Percentiles rank a stretch among this genome's conserved stretches.
Conservation (phyloP, 306 rosid genomes). For the Acmispon strigosus region DNA sequence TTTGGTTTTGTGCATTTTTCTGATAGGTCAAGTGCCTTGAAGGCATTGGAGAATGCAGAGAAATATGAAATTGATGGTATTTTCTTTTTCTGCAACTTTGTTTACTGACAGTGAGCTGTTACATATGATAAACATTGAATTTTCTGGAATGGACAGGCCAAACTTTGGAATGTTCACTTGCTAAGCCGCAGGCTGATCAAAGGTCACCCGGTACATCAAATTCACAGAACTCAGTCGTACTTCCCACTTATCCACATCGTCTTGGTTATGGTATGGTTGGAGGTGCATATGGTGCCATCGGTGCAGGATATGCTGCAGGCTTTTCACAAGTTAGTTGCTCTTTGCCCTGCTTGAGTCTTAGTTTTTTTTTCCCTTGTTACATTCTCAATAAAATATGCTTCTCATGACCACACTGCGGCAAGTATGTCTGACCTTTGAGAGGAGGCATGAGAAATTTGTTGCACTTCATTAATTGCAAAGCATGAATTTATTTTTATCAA, state of each 20-base stretch:
- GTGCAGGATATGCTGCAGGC: slow-evolving; percentile 55
- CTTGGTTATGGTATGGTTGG: slow-evolving; percentile 57
- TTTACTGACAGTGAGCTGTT: neutral
- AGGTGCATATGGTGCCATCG: slow-evolving; percentile 42
- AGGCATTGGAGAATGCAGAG: slow-evolving; percentile 55
- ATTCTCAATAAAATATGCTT: neutral
- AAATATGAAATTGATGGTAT: slow-evolving; percentile 66
- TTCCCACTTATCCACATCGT: slow-evolving; percentile 52
- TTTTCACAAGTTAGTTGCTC: slow-evolving; percentile 54
- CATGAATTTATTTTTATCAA: neutral
- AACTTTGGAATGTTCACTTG: slow-evolving; percentile 62
- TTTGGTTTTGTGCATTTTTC: slow-evolving; percentile 70
- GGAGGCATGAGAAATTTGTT: neutral
- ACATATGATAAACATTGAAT: neutral
- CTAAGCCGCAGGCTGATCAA: slow-evolving; percentile 65
- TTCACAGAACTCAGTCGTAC: slow-evolving; percentile 30
- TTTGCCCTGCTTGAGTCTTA: neutral
- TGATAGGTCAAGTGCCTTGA: slow-evolving; percentile 63
- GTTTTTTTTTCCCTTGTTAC: neutral
- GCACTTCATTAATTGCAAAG: neutral
- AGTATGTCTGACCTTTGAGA: neutral
- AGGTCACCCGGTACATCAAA: slow-evolving; percentile 38
- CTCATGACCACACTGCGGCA: neutral
- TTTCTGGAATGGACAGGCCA: slow-evolving; percentile 44
- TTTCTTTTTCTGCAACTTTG: slow-evolving; percentile 1